Evolutionary conservation across 306 rosid genomes (phyloP).

Genomic region (Hippophae gyantsensis): DNA sequence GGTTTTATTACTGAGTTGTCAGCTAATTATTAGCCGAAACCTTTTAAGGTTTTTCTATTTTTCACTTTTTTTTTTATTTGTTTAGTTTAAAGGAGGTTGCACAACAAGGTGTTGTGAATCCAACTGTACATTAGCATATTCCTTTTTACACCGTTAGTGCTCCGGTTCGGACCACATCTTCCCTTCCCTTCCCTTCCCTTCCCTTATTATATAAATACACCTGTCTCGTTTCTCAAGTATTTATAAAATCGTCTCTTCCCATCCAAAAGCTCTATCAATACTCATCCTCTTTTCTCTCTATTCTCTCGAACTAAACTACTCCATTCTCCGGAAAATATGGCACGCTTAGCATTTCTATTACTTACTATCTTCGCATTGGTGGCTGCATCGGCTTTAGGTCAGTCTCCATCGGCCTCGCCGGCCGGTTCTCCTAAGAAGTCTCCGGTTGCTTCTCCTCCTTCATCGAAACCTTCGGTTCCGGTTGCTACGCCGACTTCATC

Average conservation of each 20-base stretch:
- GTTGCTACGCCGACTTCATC: slow-evolving; percentile 13
- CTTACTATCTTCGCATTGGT: slow-evolving; percentile 24
- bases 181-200: too few relatives aligned
- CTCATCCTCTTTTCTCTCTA: neutral
- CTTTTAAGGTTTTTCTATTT: too few relatives aligned
- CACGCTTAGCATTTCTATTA: slow-evolving; percentile 25
- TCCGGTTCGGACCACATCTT: slow-evolving; percentile 12
- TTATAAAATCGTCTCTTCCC: neutral
- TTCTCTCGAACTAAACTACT: neutral
- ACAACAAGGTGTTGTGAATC: slow-evolving; percentile 7
- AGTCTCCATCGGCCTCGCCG: slow-evolving; percentile 32
- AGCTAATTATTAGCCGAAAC: slow-evolving; percentile 1
- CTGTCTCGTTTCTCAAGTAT: neutral
- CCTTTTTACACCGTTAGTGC: slow-evolving; percentile 20
- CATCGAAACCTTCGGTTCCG: slow-evolving; percentile 14
- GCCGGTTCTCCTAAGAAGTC: slow-evolving; percentile 22
- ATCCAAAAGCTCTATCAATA: neutral
- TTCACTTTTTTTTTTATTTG: neutral
- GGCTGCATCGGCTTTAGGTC: slow-evolving; percentile 29
- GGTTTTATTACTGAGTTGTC: slow-evolving; percentile 4
- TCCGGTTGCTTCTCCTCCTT: slow-evolving; percentile 12
- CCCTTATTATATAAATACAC: slow-evolving; percentile 3
- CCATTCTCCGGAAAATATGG: slow-evolving; percentile 27
- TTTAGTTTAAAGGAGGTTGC: neutral
- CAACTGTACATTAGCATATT: slow-evolving; percentile 2